Conservation (phyloP, 768 basidiomycete genomes). For the Leccinum obscurum region DNA sequence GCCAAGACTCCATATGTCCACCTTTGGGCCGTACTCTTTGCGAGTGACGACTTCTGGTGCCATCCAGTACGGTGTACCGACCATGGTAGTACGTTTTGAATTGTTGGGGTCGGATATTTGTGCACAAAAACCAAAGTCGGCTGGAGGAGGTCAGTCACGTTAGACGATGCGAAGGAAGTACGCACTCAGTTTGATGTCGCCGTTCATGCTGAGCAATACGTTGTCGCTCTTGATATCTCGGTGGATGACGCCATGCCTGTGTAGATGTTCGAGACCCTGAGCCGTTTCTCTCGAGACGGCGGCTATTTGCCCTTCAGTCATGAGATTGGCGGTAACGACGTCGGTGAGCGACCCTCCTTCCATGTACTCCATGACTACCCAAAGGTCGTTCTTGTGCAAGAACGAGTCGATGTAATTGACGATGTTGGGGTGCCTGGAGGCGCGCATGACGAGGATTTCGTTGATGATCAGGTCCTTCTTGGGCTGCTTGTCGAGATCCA, state of each 20-base stretch:
- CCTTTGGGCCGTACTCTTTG: constrained; percentile 97
- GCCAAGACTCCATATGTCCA: constrained; percentile 96
- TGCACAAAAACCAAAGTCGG: constrained; percentile 98
- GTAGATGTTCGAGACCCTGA: constrained; percentile 92
- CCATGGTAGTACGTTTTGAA: constrained; percentile 96
- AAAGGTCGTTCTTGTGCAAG: constrained; percentile 95
- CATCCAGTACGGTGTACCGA: constrained; percentile 99
- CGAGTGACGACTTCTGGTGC: constrained; percentile 97
- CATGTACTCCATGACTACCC: constrained; percentile 99
- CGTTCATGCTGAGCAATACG: constrained; percentile 86
- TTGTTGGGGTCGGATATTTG: constrained; percentile 90
- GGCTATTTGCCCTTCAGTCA: constrained; percentile 99
- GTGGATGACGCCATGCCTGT: constrained; percentile 96
- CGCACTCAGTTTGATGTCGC: constrained; percentile 98
- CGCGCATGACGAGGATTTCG: constrained; percentile 98
- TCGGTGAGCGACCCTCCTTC: constrained; percentile 94
- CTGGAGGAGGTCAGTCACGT: constrained; percentile 40
- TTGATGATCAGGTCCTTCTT: constrained; percentile 99
- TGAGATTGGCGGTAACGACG: constrained; percentile 84
- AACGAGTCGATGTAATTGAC: constrained; percentile 99
- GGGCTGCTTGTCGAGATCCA: constrained; percentile 99
- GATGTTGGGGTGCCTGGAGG: constrained; percentile 95
- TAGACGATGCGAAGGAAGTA: constrained; percentile 22
- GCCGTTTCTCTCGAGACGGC: constrained; percentile 92
- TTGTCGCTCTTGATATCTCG: constrained; percentile 99